phyloP scores from a whole-genome alignment of 1,139 yeast species.

The Saccharomyces uvarum region DNA sequence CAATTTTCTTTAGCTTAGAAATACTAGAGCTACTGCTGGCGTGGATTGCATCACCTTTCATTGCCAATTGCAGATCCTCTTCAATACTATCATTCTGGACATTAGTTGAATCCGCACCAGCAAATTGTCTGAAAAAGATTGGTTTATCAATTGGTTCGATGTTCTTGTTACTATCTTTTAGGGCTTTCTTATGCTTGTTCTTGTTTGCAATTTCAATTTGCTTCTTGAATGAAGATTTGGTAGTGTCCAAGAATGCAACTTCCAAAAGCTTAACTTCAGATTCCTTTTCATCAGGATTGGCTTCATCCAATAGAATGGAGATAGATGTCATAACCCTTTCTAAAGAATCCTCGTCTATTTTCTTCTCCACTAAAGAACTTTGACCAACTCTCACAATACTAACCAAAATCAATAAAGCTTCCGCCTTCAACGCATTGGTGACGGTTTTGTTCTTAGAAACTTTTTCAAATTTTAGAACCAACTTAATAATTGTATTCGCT shows the following conservation, averaged over 20 bases:
- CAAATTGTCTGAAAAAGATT: constrained; percentile 75
- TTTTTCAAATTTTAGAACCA: constrained; percentile 69
- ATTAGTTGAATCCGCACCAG: constrained; percentile 40
- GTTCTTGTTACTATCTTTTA: constrained; percentile 54
- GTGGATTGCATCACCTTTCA: constrained; percentile 42
- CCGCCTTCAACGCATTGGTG: constrained; percentile 83
- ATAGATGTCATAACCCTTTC: constrained; percentile 86
- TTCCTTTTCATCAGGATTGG: constrained; percentile 37
- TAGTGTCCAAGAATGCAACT: constrained; percentile 76
- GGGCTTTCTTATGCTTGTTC: constrained; percentile 50
- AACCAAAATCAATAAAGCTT: constrained; percentile 87
- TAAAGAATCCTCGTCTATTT: constrained; percentile 90
- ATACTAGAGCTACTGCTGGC: constrained; percentile 45
- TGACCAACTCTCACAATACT: constrained; percentile 87
- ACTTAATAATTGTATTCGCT: constrained; percentile 80
- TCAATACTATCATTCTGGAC: constrained; percentile 35
- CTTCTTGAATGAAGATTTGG: constrained; percentile 70
- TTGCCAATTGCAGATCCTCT: constrained; percentile 46
- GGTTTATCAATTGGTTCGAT: constrained; percentile 82
- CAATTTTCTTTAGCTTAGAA: constrained; percentile 79
- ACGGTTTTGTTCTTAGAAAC: constrained; percentile 48
- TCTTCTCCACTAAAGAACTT: constrained; percentile 62
- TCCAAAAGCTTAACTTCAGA: constrained; percentile 45
- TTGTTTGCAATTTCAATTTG: constrained; percentile 46
- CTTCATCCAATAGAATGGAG: constrained; percentile 63